Percentiles rank a stretch among this genome's conserved stretches.
These are phyloP conservation scores for Chlamydomonas sp. DNA, from an alignment of 139 green algal species.

Conservation along the genomic window DNA sequence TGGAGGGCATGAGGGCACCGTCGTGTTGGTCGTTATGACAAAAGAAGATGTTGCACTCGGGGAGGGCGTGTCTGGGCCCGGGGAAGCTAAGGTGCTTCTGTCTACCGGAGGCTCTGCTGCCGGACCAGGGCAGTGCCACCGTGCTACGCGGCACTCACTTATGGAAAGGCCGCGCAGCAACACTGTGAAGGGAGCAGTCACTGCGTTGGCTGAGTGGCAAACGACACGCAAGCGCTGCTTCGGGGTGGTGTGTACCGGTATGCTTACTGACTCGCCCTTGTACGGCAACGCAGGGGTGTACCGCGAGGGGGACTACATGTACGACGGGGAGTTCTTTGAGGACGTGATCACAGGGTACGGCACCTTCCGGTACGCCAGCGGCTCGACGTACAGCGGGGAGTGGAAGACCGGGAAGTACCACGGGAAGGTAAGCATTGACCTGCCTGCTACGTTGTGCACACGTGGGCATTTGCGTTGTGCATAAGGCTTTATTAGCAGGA, in stretches of 20 bases:
- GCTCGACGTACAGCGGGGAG: conserved; percentile 38
- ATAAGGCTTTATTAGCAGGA: no score
- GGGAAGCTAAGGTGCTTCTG: no score
- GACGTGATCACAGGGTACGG: conserved; percentile 36
- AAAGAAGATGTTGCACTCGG: no score
- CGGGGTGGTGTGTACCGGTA: neutral
- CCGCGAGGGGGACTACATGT: conserved; percentile 47
- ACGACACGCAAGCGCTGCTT: no score
- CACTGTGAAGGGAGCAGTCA: no score
- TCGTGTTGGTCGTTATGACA: neutral
- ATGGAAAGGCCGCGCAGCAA: no score
- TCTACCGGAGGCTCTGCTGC: no score
- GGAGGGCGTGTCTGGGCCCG: no score
- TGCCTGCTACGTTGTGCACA: neutral
- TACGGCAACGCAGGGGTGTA: conserved; percentile 34
- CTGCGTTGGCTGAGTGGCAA: no score
- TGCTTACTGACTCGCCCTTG: neutral
- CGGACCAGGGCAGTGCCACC: no score
- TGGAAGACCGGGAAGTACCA: conserved; percentile 67
- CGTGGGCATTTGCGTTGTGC: no score
- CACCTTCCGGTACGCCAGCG: conserved; percentile 50
- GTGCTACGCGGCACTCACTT: no score
- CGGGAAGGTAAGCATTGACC: conserved; percentile 37
- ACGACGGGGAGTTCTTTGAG: conserved; percentile 46
- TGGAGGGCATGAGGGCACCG: neutral